These are phyloP conservation scores for Candida albicans DNA, from an alignment of 1,139 yeast species.

Conservation along the genomic window DNA sequence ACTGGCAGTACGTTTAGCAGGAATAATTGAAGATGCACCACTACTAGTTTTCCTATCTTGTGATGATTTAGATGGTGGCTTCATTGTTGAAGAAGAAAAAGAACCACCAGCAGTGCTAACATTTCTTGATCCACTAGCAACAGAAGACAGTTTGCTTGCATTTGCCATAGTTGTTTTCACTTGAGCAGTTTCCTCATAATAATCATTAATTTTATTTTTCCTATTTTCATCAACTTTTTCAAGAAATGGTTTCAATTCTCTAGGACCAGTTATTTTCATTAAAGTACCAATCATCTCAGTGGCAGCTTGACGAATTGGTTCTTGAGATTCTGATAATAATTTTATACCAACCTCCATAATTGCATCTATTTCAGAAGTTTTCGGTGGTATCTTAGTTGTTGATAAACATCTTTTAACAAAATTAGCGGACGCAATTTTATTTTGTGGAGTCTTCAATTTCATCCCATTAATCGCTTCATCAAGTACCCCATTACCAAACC, in stretches of 20 bases:
- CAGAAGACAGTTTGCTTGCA: neutral
- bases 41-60: constrained; percentile 1
- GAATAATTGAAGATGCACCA: constrained; percentile 36
- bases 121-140: constrained; percentile 8
- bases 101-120: neutral
- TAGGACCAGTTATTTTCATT: constrained; percentile 78
- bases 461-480: constrained; percentile 61
- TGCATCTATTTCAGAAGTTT: constrained; percentile 51
- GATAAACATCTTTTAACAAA: constrained; percentile 67
- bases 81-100: constrained; percentile 6
- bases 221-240: constrained; percentile 76
- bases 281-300: constrained; percentile 79
- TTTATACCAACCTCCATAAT: constrained; percentile 59
- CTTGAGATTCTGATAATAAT: constrained; percentile 77
- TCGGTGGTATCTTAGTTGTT: constrained; percentile 51
- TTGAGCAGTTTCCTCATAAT: constrained; percentile 49
- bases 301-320: constrained; percentile 78
- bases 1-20: constrained; percentile 64
- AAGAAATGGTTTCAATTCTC: constrained; percentile 59
- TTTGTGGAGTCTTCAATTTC: constrained; percentile 82
- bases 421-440: constrained; percentile 67
- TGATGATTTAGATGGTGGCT: constrained; percentile 11
- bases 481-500: constrained; percentile 53
- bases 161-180: constrained; percentile 39
- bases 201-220: constrained; percentile 64